Evolutionary conservation across 495 filamentous ascomycete genomes (phyloP).

Genomic region (Trichocladium uniseriatum): DNA sequence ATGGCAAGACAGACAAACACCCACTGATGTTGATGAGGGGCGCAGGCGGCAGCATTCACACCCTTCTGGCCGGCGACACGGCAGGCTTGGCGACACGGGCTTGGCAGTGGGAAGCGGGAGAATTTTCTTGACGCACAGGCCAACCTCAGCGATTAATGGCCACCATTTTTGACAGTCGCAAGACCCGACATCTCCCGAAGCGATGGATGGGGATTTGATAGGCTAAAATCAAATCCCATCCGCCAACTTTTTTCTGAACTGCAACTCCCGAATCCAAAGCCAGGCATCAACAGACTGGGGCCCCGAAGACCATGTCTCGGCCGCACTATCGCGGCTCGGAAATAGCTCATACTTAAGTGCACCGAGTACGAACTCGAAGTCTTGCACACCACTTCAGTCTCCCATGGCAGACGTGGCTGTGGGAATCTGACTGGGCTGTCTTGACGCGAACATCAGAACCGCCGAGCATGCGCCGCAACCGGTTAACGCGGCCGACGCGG

Average conservation of each 20-base stretch:
- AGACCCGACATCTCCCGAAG: conserved; percentile 15
- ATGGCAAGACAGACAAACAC: no score
- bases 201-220: conserved; percentile 10
- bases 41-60: neutral
- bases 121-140: conserved; percentile 2
- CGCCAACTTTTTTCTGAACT: neutral
- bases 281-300: neutral
- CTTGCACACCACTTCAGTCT: neutral
- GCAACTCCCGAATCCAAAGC: neutral
- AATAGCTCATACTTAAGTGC: conserved; percentile 9
- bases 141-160: no score
- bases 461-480: neutral
- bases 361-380: neutral
- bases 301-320: neutral
- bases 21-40: no score
- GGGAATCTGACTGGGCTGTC: neutral
- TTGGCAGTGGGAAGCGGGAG: neutral
- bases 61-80: neutral
- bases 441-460: neutral
- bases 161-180: neutral
- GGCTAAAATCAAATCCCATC: conserved; percentile 12
- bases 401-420: neutral
- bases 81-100: neutral
- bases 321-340: conserved; percentile 1
- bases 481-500: neutral